These are phyloP conservation scores for Trichoderma atrobrunneum DNA, from an alignment of 2,329 filamentous ascomycete species.

Conservation along the genomic window DNA sequence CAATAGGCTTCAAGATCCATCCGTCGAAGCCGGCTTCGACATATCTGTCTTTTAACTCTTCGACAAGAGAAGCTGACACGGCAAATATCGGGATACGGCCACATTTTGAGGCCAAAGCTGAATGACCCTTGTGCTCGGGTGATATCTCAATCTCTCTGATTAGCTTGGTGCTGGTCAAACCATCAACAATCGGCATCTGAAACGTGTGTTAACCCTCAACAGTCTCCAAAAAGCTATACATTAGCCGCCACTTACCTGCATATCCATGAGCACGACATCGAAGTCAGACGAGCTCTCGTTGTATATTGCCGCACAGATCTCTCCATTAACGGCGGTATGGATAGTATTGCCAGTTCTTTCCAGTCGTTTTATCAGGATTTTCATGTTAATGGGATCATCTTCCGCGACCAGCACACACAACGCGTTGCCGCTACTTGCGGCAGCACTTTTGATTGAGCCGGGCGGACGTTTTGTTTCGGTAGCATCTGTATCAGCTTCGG, in stretches of 20 bases:
- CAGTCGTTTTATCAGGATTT: slow-evolving; percentile 74
- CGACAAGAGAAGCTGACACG: slow-evolving; percentile 77
- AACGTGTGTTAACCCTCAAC: slow-evolving; percentile 3
- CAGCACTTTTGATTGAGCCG: slow-evolving; percentile 25
- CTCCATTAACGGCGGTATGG: slow-evolving; percentile 72
- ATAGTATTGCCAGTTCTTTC: slow-evolving; percentile 74
- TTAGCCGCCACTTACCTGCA: slow-evolving; percentile 63
- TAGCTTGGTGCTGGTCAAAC: slow-evolving; percentile 76
- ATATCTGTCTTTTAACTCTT: slow-evolving; percentile 66
- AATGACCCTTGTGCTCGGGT: slow-evolving; percentile 48
- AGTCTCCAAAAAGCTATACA: neutral
- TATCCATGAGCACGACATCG: slow-evolving; percentile 86
- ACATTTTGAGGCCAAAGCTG: slow-evolving; percentile 56
- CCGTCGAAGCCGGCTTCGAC: slow-evolving; percentile 80
- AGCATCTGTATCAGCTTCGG: slow-evolving; percentile 35
- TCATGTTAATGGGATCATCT: slow-evolving; percentile 84
- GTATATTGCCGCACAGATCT: slow-evolving; percentile 75
- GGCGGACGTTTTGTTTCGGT: slow-evolving; percentile 21
- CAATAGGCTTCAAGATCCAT: slow-evolving; percentile 86
- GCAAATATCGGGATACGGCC: slow-evolving; percentile 77
- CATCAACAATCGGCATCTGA: slow-evolving; percentile 93
- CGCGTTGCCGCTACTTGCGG: slow-evolving; percentile 23
- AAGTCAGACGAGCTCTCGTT: slow-evolving; percentile 60
- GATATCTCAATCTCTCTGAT: slow-evolving; percentile 71
- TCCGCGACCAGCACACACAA: slow-evolving; percentile 76